These are phyloP conservation scores for Aspergillus japonicus DNA, from an alignment of 2,329 filamentous ascomycete genomes.

Conservation along the genomic window DNA sequence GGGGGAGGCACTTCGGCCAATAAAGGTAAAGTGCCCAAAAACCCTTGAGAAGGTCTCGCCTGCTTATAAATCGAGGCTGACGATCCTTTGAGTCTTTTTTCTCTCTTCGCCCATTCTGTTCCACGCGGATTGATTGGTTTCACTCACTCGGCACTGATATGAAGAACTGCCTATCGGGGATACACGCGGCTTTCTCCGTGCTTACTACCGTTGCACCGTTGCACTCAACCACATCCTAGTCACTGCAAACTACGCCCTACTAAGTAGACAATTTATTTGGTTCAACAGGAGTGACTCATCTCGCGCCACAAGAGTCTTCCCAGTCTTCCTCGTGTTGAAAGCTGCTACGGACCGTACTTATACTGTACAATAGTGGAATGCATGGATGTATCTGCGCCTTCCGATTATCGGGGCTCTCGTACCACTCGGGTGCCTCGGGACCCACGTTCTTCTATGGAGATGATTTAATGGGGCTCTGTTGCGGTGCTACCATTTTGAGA, in stretches of 20 bases:
- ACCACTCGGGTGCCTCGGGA: neutral
- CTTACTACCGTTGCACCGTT: neutral
- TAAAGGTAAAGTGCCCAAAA: neutral
- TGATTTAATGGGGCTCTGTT: neutral
- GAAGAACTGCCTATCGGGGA: neutral
- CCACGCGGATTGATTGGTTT: slow-evolving; percentile 1
- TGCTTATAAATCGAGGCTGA: slow-evolving; percentile 8
- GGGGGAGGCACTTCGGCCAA: neutral
- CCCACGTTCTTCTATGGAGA: neutral
- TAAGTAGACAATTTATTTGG: neutral
- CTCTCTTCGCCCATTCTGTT: slow-evolving; percentile 5
- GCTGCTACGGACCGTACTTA: neutral
- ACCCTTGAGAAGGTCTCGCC: neutral
- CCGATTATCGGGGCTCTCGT: neutral
- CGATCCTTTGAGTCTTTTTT: neutral
- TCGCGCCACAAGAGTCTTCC: neutral
- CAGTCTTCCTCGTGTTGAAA: neutral
- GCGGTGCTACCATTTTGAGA: no score
- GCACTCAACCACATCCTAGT: neutral
- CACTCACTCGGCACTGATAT: neutral
- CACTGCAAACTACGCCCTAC: neutral
- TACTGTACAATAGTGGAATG: neutral
- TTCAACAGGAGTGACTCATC: slow-evolving; percentile 4
- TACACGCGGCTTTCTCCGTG: neutral
- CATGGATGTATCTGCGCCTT: neutral